These are phyloP conservation scores for Eucalyptus decipiens DNA, from an alignment of 345 rosid genomes.

Conservation along the genomic window DNA sequence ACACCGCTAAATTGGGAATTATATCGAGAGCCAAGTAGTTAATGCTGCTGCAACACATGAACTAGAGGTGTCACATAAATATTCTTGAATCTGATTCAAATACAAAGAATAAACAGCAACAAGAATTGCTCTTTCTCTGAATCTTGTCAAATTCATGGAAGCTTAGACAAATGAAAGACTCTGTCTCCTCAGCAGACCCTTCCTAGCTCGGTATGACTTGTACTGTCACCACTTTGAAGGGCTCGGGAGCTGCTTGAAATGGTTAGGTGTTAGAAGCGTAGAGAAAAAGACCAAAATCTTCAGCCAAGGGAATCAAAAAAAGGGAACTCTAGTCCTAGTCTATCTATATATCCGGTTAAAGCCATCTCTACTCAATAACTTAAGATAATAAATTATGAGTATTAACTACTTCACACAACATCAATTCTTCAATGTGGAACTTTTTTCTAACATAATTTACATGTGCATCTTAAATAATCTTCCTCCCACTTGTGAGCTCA, in stretches of 20 bases:
- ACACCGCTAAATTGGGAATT: not conserved
- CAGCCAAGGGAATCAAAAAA: no score
- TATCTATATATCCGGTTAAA: no score
- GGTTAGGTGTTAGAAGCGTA: conserved; percentile 20
- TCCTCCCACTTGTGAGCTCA: no score
- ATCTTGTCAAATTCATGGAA: not conserved
- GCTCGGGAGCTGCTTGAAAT: conserved; percentile 33
- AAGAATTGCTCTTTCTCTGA: not conserved
- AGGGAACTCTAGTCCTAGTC: no score
- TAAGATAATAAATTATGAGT: no score
- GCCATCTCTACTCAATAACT: no score
- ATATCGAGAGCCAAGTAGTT: not conserved
- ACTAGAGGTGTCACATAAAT: not conserved
- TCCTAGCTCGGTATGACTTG: not conserved
- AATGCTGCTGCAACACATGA: not conserved
- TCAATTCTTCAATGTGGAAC: no score
- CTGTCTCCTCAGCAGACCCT: not conserved
- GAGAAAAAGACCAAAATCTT: no score
- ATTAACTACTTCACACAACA: no score
- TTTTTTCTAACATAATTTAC: no score
- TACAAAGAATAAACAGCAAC: not conserved
- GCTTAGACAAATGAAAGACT: not conserved
- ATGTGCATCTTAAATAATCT: no score
- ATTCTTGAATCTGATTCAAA: not conserved
- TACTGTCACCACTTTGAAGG: conserved; percentile 21